Base-by-base conservation (phyloP, 192 early-diverging fungal genomes). In the Lobosporangium transversale region DNA sequence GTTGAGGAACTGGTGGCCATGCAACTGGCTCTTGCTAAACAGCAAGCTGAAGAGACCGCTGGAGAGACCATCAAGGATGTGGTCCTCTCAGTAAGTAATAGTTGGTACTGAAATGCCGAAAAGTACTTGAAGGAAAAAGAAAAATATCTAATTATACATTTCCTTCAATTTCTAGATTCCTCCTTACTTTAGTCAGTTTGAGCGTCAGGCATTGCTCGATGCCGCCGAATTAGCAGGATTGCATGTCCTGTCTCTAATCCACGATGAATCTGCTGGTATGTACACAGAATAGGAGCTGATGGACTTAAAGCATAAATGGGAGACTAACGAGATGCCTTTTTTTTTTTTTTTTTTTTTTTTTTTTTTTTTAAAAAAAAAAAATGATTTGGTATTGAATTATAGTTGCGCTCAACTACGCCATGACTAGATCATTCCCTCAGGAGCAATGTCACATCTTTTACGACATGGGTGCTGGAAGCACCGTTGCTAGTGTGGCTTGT, bases 391-490 rank as follows among this genome's bases (percentile, higher is more conserved):
- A n/a, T n/a, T n/a, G n/a, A n/a, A n/a, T n/a, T 43, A 0, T 81
- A 82, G 95, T 96, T 26, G 98, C 97, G 11, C 74, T 98, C 40
- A 97, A 95, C 85, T 99, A 94, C 70, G 96, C 93, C 29, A 90
- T 92, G 78, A 87, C 80, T 58, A 83, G 90, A 42, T 74, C 80
- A 14, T 74, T 87, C 29, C 87, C 89, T 7, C 78, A 89, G 75
- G 73, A 76, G 29, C 87, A 90, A 58, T 84, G 90, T 69, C 94
- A 98, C 64, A 79, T 99, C 53, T 97, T 98, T 70, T 98, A 94
- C 80, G 98, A 99, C 81, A 95, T 97, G 94, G 98, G 98, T 1
- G 97, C 98, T 12, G 94, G 96, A 27, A 92, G 89, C 63, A 98
- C 98, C 2, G 89, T 87, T n/a, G 96, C 92, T 23, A 91, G 94